Base-by-base conservation (phyloP, 768 basidiomycete species). In the Cystofilobasidium macerans region DNA sequence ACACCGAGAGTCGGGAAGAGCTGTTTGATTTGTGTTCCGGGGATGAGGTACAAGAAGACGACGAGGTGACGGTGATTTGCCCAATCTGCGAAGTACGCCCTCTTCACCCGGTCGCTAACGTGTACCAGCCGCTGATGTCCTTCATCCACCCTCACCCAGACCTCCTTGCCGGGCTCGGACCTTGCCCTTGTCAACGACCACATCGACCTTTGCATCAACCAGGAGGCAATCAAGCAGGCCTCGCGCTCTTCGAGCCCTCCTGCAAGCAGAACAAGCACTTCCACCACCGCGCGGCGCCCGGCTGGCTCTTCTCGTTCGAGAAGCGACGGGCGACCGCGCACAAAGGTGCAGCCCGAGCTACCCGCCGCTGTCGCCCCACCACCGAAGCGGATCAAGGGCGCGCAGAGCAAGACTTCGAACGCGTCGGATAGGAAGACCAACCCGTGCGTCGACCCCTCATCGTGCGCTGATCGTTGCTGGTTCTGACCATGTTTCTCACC, bases 141-240 rank as follows among this genome's bases (percentile, higher is more conserved):
- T 36, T 43, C 61, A 42, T 74, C 78, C 48, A n/a, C 53, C 35
- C n/a, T 51, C 35, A 35, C 54, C 53, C 32, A 61, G 62, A 62
- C 73, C 71, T n/a, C 43, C 63, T 6, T 60, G 69, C 48, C 70
- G 69, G 20, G 80, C 82, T 62, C 74, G 75, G 0, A 93, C 89
- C 75, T 90, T 92, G 4, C 78, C 92, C 28, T 93, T 89, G 71
- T 95, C 38, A 94, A 95, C 72, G 79, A 82, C n/a, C 91, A 95
- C 71, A 80, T 95, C 51, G 91, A 95, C 75, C 87, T 85, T 71
- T 95, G 92, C 72, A 75, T 95, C 59, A 92, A 88, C 73, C 82
- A 83, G 65, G 82, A 81, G 28, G 86, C 84, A 2, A 91, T 94
- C 68, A 77, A 81, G 66, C 82, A 87, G 71, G 87, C 87, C 0